Base-by-base conservation (phyloP, 202 grass and related monocot genomes). In the Setaria italica region DNA sequence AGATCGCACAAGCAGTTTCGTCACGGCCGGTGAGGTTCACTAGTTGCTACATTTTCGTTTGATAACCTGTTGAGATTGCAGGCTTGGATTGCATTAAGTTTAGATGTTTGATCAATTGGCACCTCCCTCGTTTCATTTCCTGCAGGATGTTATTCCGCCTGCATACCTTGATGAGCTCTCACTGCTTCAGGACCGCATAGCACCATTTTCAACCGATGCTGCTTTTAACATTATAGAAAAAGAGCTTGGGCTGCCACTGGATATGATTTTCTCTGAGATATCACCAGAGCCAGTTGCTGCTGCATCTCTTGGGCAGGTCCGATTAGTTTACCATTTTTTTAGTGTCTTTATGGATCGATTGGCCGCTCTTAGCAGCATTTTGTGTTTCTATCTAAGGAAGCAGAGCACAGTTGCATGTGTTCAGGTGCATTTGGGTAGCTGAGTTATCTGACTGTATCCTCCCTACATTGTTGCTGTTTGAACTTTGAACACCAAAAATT, bases 221-320 rank as follows among this genome's bases (percentile, higher is more conserved):
- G 96, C 93, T 86, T 98, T 98, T 77, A 90, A 72, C 80, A 98
- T 95, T 83, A 98, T 98, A 86, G 95, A 98, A 70, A 90, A 91
- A 79, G 95, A 98, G 76, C 86, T 98, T 73, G 88, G 84, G 51
- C 67, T 87, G 68, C 86, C 95, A 76, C 65, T 98, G 32, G 88
- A 98, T 65, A 86, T 90, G 85, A 79, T 95, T 86, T 98, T 95
- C 84, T 98, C 96, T 53, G 90, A 98, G 58, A 95, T 98, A 70
- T 89, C 96, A 85, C 96, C 96, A 63, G 72, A 85, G 68, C 96
- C 96, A 72, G 76, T 94, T 72, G 96, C 96, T 50, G 96, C 96
- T 68, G 96, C 96, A 70, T 98, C 96, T 73, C 93, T 98, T 58
- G 96, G 96, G 65, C 96, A 98, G 93, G 96, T 95, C 7, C 14